These are phyloP conservation scores for Galeopsis tetrahit DNA, from an alignment of 257 asterid genomes.

Conservation along the genomic window DNA sequence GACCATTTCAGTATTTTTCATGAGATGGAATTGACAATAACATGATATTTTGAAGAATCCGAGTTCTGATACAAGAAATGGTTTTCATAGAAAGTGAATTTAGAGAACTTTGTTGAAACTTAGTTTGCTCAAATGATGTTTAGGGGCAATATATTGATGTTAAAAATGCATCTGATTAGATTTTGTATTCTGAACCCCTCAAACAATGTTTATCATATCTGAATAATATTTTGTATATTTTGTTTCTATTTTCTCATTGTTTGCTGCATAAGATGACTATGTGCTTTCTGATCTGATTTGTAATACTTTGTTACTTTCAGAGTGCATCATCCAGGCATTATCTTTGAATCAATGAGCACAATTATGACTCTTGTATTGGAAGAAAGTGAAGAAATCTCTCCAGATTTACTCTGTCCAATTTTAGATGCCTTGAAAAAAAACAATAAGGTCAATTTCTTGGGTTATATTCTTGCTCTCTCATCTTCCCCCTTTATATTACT, in stretches of 20 bases:
- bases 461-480: not conserved
- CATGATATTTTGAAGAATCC: not conserved
- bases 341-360: slow-evolving; percentile 80
- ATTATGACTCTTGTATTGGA: slow-evolving; percentile 84
- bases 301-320: slow-evolving; percentile 46
- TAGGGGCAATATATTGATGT: not conserved
- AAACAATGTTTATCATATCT: not conserved
- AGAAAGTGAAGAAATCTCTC: slow-evolving; percentile 83
- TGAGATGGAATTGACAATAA: not conserved
- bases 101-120: slow-evolving; percentile 10
- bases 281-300: slow-evolving; percentile 29
- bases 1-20: not conserved
- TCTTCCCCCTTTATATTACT: slow-evolving; percentile 17
- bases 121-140: not conserved
- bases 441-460: slow-evolving; percentile 58
- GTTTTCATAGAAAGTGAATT: not conserved
- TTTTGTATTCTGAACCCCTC: not conserved
- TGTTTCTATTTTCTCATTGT: slow-evolving; percentile 15
- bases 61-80: not conserved
- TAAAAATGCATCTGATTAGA: not conserved
- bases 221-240: not conserved
- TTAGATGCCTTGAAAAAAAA: slow-evolving; percentile 62
- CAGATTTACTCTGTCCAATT: slow-evolving; percentile 63
- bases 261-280: slow-evolving; percentile 18
- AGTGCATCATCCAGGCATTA: slow-evolving; percentile 56